Evolutionary conservation across 345 rosid species (phyloP).

Genomic region (Arabis hirsuta): DNA sequence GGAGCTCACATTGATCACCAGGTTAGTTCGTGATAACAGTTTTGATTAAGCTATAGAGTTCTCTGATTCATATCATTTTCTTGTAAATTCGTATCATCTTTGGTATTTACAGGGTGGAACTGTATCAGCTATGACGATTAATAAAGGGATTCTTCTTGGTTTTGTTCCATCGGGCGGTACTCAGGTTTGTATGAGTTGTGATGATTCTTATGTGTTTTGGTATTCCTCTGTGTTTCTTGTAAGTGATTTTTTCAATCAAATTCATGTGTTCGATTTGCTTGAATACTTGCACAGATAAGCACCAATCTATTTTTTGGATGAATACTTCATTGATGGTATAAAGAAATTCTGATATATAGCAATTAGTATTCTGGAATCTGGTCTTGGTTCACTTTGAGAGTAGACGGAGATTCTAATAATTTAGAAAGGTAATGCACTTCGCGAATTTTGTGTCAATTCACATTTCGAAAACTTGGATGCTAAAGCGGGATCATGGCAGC

Average conservation of each 20-base stretch:
- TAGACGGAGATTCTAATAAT: constrained; percentile 15
- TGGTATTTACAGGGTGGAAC: constrained; percentile 71
- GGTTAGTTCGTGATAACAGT: constrained; percentile 47
- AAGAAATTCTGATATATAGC: background rate
- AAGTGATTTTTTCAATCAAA: too few relatives aligned
- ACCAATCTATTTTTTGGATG: constrained; percentile 8
- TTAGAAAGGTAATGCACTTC: background rate
- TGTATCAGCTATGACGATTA: constrained; percentile 91
- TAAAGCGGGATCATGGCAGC: too few relatives aligned
- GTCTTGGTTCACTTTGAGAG: constrained; percentile 7
- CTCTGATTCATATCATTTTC: constrained; percentile 11
- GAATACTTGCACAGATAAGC: background rate
- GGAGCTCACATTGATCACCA: constrained; percentile 99
- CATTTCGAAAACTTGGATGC: too few relatives aligned
- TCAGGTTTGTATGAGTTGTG: constrained; percentile 50
- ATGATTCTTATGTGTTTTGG: constrained; percentile 19
- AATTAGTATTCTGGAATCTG: background rate
- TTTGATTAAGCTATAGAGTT: constrained; percentile 18
- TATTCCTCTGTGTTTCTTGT: background rate
- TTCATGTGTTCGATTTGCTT: too few relatives aligned
- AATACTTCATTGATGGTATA: background rate
- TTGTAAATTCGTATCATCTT: constrained; percentile 19
- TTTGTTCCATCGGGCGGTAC: constrained; percentile 72
- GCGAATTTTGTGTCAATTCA: too few relatives aligned
- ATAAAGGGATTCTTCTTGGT: constrained; percentile 83